Conservation (phyloP, 495 filamentous ascomycete species). For the Apodospora peruviana region DNA sequence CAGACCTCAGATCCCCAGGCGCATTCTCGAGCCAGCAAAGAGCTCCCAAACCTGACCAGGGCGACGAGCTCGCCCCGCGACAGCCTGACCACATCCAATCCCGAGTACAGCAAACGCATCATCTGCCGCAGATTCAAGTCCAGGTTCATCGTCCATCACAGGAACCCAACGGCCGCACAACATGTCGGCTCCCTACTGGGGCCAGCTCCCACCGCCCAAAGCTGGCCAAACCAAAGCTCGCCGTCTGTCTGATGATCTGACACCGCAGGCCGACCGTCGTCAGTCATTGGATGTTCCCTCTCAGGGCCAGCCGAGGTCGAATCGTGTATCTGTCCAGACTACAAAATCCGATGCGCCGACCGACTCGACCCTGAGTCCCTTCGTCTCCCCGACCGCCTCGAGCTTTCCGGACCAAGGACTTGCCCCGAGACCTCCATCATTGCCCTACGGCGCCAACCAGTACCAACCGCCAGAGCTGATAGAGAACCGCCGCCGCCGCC, state of each 20-base stretch:
- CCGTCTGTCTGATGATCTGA: constrained; percentile 37
- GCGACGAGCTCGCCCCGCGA: not conserved
- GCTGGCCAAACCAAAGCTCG: constrained; percentile 29
- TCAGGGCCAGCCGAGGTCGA: constrained; percentile 26
- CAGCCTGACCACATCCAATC: not conserved
- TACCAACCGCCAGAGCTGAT: constrained; percentile 37
- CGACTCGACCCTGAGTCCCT: constrained; percentile 46
- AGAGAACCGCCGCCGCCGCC: constrained; percentile 31
- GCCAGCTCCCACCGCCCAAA: constrained; percentile 34
- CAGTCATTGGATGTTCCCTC: constrained; percentile 33
- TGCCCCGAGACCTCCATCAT: constrained; percentile 45
- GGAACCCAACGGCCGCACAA: constrained; percentile 21
- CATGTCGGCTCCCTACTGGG: constrained; percentile 42
- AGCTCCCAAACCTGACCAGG: not conserved
- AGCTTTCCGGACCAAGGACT: constrained; percentile 41
- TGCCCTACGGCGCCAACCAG: constrained; percentile 39
- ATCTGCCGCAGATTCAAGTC: constrained; percentile 1
- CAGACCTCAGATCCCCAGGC: not conserved
- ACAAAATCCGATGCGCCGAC: constrained; percentile 41
- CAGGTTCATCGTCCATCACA: constrained; percentile 1
- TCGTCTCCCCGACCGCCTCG: constrained; percentile 44
- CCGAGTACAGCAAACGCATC: not conserved
- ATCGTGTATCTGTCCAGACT: constrained; percentile 38
- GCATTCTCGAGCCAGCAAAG: not conserved
- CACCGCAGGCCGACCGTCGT: constrained; percentile 26